A percentile compares a stretch with the other conserved stretches of the same genome.
Evolutionary conservation across 148 eudicot genomes (phyloP).

Genomic region (Beta vulgaris): DNA sequence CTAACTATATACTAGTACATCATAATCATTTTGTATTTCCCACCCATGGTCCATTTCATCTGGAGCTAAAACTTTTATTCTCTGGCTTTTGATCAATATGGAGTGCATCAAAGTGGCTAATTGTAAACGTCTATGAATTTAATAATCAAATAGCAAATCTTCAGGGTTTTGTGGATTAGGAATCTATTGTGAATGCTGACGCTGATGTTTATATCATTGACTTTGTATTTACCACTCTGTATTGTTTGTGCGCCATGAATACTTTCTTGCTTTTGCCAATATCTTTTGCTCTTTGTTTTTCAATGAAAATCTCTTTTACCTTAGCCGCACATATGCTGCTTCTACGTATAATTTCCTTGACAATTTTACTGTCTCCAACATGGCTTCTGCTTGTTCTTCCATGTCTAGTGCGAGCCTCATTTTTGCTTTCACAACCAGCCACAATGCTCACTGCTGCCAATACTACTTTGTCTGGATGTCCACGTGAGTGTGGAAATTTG

Average conservation of each 20-base stretch:
- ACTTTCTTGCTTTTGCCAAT: too few relatives aligned
- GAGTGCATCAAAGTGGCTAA: neutral
- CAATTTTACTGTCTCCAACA: neutral
- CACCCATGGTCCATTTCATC: neutral
- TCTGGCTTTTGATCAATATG: neutral
- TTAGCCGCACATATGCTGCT: neutral
- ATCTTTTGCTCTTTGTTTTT: neutral
- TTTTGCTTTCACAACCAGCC: neutral
- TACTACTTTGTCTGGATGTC: slow-evolving; percentile 22
- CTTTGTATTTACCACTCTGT: neutral
- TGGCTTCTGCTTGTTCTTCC: slow-evolving; percentile 7
- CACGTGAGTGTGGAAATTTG: slow-evolving; percentile 25
- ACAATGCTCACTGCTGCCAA: slow-evolving; percentile 24
- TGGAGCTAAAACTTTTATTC: neutral
- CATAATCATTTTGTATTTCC: neutral
- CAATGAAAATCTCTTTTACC: neutral
- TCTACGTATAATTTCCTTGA: neutral
- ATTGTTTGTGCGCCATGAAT: too few relatives aligned
- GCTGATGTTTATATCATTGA: neutral
- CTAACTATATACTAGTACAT: neutral
- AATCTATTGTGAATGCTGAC: neutral
- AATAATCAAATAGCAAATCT: neutral
- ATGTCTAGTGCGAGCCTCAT: slow-evolving; percentile 1
- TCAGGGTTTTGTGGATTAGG: neutral
- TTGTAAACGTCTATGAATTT: too few relatives aligned